phyloP scores from a whole-genome alignment of 2,329 filamentous ascomycete genomes.

The Aureobasidium sp. region DNA sequence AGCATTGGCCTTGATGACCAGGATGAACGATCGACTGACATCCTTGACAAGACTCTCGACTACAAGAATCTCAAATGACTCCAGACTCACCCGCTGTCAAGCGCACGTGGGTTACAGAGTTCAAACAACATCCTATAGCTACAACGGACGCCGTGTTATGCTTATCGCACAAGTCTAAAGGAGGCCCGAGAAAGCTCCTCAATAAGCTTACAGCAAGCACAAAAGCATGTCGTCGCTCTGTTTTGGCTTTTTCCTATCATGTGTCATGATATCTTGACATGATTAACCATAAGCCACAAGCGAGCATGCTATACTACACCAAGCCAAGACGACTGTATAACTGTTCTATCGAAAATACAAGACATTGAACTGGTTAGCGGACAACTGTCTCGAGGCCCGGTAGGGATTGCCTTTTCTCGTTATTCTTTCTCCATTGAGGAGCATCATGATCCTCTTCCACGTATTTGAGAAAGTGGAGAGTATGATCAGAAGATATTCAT shows the following conservation, averaged over 20 bases:
- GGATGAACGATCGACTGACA: not conserved
- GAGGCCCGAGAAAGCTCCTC: not conserved
- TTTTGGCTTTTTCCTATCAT: not conserved
- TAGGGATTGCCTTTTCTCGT: slow-evolving; percentile 2
- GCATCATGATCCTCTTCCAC: not conserved
- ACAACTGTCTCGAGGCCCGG: not conserved
- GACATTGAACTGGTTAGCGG: slow-evolving; percentile 12
- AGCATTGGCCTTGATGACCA: not conserved
- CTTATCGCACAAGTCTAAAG: slow-evolving; percentile 7
- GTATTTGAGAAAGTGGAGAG: not conserved
- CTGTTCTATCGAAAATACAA: slow-evolving; percentile 14
- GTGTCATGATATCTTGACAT: slow-evolving; percentile 5
- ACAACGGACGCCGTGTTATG: slow-evolving; percentile 10
- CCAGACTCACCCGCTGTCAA: not conserved
- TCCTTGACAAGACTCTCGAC: not conserved
- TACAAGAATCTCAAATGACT: not conserved
- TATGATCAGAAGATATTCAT: not conserved
- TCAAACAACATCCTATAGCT: slow-evolving; percentile 9
- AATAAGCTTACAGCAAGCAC: not conserved
- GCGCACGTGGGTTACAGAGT: not conserved
- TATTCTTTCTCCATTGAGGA: not conserved
- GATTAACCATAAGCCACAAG: not conserved
- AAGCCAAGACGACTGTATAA: not conserved
- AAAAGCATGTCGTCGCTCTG: not conserved
- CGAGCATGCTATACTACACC: not conserved